Percentiles rank a stretch among this genome's conserved stretches.
These are phyloP conservation scores for Gentiana straminea DNA, from an alignment of 257 asterid species.

Conservation along the genomic window DNA sequence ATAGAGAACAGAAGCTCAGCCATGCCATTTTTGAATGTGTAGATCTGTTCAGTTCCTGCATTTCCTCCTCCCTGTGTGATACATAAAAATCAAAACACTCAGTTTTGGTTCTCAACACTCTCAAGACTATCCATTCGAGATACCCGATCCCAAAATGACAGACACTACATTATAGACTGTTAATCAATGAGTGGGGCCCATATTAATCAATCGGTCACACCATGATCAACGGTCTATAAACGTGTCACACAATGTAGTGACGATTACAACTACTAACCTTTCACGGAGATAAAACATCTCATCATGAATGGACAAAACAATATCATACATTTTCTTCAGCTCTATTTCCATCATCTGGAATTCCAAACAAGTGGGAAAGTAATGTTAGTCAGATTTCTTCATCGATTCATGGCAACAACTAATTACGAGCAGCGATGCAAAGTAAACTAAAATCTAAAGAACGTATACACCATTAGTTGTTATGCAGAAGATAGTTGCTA, in stretches of 20 bases:
- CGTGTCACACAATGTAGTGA: too few relatives aligned
- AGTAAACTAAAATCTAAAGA: too few relatives aligned
- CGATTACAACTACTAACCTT: constrained; percentile 26
- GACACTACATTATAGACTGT: constrained; percentile 16
- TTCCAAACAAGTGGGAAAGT: not conserved
- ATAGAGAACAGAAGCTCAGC: constrained; percentile 49
- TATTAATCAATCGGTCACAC: too few relatives aligned
- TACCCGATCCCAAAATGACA: constrained; percentile 37
- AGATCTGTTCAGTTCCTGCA: constrained; percentile 32
- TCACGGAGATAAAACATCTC: constrained; percentile 79
- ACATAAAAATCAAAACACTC: too few relatives aligned
- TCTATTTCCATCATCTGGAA: constrained; percentile 68
- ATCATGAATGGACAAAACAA: constrained; percentile 60
- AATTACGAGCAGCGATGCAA: too few relatives aligned
- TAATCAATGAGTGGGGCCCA: too few relatives aligned
- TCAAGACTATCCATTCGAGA: too few relatives aligned
- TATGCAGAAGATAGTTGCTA: too few relatives aligned
- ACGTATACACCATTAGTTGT: too few relatives aligned
- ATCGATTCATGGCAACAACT: not conserved
- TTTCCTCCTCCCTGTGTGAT: constrained; percentile 32
- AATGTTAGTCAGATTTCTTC: not conserved
- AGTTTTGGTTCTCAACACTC: too few relatives aligned
- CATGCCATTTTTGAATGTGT: too few relatives aligned
- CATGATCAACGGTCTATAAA: too few relatives aligned
- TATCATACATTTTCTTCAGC: constrained; percentile 65